Base-by-base conservation (phyloP, 2,329 filamentous ascomycete genomes). In the Alternaria arborescens region DNA sequence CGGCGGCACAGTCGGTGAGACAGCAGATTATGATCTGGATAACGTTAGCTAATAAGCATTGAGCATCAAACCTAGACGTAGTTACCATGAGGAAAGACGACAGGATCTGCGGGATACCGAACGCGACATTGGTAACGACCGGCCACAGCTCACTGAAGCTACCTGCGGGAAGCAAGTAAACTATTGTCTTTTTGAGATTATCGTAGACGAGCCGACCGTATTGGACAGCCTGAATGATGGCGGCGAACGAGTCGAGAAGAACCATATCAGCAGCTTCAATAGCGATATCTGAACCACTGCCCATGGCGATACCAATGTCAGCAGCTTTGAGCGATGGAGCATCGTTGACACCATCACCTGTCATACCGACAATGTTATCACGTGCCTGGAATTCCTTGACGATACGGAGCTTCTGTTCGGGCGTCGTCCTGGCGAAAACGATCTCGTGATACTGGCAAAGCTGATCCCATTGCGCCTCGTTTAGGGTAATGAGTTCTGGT, bases 151-250 rank as follows among this genome's bases (percentile, higher is more conserved):
- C 91, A 53, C 86, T 87, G 75, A 91, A 93, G n/a, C 83, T 87
- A 2, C 91, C 90, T 0, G 91, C 91, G 0, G 90, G 90, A 0
- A 93, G 82, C 3, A 93, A 82, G 71, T 93, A 93, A n/a, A 87
- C 86, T 62, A 92, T 87, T 0, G 87, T 89, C 82, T 94, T 93
- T 75, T 91, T 91, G 52, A 93, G 79, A 69, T 93, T 93, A 75
- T 93, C 89, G 77, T 91, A 93, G n/a, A 93, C 89, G 6, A 91
- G 86, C 14, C 91, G 85, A 0, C 91, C 91, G 60, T 90, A 92
- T 64, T 88, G 83, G 2, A 93, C 87, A 1, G 91, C 91, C 71
- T 90, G 86, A 5, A 93, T 87, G 32, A 94, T 86, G 1, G 88
- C 89, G 0, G 87, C 84, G 71, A 94, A 93, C 0, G 87, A 88